Percentiles rank a stretch among this genome's conserved stretches.
phyloP scores from a whole-genome alignment of 2,329 filamentous ascomycete species.

The Pseudonectria buxi region DNA sequence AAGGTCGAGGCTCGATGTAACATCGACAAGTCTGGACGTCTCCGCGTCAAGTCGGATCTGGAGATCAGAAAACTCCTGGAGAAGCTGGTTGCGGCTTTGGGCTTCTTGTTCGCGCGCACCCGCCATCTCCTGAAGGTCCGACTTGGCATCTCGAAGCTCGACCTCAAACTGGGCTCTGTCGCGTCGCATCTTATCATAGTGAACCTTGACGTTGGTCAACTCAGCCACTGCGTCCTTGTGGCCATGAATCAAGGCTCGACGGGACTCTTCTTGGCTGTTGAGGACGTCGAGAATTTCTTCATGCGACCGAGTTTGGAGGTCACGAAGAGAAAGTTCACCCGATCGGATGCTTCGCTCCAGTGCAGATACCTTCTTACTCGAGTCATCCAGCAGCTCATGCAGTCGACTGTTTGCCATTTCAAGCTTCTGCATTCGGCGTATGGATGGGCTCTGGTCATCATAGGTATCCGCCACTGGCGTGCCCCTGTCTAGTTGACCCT shows the following conservation, averaged over 20 bases:
- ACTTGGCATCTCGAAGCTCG: constrained; percentile 75
- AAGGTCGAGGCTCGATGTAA: constrained; percentile 73
- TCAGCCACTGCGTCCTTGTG: constrained; percentile 84
- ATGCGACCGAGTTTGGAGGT: constrained; percentile 88
- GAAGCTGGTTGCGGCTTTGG: constrained; percentile 76
- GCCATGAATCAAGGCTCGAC: constrained; percentile 70
- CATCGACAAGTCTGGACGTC: constrained; percentile 74
- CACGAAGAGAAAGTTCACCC: constrained; percentile 80
- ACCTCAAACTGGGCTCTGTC: constrained; percentile 74
- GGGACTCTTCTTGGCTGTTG: constrained; percentile 86
- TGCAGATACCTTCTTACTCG: constrained; percentile 81
- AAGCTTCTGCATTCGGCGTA: constrained; percentile 78
- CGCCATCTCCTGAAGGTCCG: constrained; percentile 75
- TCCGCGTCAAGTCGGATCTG: constrained; percentile 91
- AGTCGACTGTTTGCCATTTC: constrained; percentile 87
- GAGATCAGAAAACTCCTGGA: constrained; percentile 88
- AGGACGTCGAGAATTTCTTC: constrained; percentile 90
- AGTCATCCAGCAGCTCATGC: constrained; percentile 92
- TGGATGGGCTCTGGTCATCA: constrained; percentile 74
- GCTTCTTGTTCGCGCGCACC: constrained; percentile 78
- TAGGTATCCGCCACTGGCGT: constrained; percentile 56
- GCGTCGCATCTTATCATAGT: constrained; percentile 82
- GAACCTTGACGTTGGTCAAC: constrained; percentile 75
- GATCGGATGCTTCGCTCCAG: constrained; percentile 81
- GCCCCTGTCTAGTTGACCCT: constrained; percentile 72